phyloP scores from a whole-genome alignment of 108 stramenopile genomes.

The Cyclostephanos tholiformis region DNA sequence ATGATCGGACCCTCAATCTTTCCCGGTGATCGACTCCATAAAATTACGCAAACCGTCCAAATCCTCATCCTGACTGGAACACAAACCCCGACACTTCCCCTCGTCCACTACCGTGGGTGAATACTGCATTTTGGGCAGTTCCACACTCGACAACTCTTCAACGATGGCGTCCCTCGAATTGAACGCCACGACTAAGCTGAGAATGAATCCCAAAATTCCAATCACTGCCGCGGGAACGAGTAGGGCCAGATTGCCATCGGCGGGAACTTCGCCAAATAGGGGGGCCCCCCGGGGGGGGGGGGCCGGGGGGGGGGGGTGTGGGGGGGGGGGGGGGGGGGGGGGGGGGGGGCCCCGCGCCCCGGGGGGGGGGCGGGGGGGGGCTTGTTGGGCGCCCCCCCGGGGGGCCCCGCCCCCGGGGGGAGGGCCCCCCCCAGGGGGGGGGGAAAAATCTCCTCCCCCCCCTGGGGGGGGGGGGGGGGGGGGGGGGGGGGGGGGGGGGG shows the following conservation, averaged over 20 bases:
- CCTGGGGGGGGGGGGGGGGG: too few relatives aligned
- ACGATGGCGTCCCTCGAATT: conserved; percentile 60
- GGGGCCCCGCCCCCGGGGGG: too few relatives aligned
- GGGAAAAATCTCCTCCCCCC: too few relatives aligned
- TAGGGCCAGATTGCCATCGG: conserved; percentile 65
- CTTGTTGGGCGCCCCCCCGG: too few relatives aligned
- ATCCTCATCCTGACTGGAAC: conserved; percentile 60
- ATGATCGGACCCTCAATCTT: conserved; percentile 24
- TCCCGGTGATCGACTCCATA: conserved; percentile 48
- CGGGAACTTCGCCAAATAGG: conserved; percentile 71
- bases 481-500: too few relatives aligned
- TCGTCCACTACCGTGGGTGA: conserved; percentile 49
- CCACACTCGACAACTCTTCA: conserved; percentile 43
- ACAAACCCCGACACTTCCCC: conserved; percentile 62
- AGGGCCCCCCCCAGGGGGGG: too few relatives aligned
- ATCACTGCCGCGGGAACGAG: conserved; percentile 69
- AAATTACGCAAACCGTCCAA: conserved; percentile 59
- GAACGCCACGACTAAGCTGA: conserved; percentile 61
- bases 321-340: conserved; percentile 66
- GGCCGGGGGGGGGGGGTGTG: conserved; percentile 39
- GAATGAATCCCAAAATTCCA: conserved; percentile 64
- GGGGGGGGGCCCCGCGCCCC: conserved; percentile 63
- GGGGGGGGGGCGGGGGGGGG: conserved; percentile 15
- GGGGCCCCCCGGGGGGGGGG: conserved; percentile 54
- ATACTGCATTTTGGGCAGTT: conserved; percentile 42